Conservation (phyloP, 805 yeast species). For the Saturnispora quitensis region DNA sequence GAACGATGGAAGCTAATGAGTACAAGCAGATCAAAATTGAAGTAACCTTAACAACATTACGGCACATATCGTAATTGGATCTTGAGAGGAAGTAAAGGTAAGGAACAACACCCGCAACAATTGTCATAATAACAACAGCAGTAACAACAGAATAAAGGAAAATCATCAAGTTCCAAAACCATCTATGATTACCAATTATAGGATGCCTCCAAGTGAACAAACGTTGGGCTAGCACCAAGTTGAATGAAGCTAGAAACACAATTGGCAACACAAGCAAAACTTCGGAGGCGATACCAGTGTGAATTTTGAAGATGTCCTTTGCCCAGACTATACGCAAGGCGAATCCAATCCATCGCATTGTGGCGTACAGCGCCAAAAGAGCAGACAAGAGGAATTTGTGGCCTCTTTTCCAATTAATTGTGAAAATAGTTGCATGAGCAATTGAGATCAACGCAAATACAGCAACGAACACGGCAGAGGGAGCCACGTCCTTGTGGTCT, state of each 20-base stretch:
- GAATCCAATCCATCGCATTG: conserved; percentile 49
- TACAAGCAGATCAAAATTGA: conserved; percentile 39
- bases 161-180: conserved; percentile 44
- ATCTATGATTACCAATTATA: conserved; percentile 45
- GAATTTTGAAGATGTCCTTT: conserved; percentile 35
- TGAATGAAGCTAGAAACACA: conserved; percentile 48
- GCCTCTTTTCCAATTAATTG: conserved; percentile 40
- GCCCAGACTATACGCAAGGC: conserved; percentile 53
- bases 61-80: conserved; percentile 39
- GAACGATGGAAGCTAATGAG: conserved; percentile 41
- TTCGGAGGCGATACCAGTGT: conserved; percentile 46
- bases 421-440: conserved; percentile 39
- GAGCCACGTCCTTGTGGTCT: conserved; percentile 42
- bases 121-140: conserved; percentile 58
- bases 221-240: conserved; percentile 61
- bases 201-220: conserved; percentile 75
- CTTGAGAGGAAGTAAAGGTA: conserved; percentile 45
- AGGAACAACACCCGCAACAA: conserved; percentile 54
- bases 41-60: conserved; percentile 45
- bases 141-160: conserved; percentile 43
- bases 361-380: conserved; percentile 44
- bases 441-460: conserved; percentile 40
- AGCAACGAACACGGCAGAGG: conserved; percentile 48
- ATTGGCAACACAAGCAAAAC: conserved; percentile 50
- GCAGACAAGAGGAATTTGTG: conserved; percentile 52